These are phyloP conservation scores for Haplographium delicatum DNA, from an alignment of 495 filamentous ascomycete genomes.

Conservation along the genomic window DNA sequence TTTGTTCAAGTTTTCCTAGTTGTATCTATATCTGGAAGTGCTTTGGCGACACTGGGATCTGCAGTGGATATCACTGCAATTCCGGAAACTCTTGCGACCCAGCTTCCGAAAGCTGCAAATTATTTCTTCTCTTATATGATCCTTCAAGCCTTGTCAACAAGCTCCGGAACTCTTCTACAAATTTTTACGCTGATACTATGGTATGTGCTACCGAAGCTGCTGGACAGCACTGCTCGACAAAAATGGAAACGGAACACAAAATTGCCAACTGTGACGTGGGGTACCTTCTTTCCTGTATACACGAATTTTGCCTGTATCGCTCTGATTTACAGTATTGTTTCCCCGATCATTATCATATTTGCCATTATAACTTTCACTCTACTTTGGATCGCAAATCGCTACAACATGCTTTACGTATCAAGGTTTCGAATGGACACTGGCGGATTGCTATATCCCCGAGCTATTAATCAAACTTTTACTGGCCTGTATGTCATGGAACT, in stretches of 20 bases:
- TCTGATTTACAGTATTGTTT: conserved; percentile 84
- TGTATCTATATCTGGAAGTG: conserved; percentile 80
- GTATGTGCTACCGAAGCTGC: conserved; percentile 70
- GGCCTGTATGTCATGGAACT: conserved; percentile 95
- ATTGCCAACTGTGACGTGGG: conserved; percentile 79
- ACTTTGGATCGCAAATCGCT: conserved; percentile 94
- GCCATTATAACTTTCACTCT: conserved; percentile 90
- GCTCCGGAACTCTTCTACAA: conserved; percentile 87
- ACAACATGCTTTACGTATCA: conserved; percentile 93
- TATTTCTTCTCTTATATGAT: conserved; percentile 99
- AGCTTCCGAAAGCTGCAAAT: conserved; percentile 84
- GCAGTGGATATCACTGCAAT: conserved; percentile 52
- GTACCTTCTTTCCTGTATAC: conserved; percentile 90
- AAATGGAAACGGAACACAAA: conserved; percentile 84
- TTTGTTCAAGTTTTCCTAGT: conserved; percentile 95
- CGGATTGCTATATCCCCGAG: conserved; percentile 84
- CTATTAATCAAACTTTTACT: conserved; percentile 94
- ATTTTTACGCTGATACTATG: conserved; percentile 69
- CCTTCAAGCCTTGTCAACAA: conserved; percentile 84
- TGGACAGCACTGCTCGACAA: conserved; percentile 82
- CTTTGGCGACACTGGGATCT: conserved; percentile 59
- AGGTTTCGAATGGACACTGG: conserved; percentile 90
- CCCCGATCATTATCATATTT: conserved; percentile 88
- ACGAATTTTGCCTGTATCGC: conserved; percentile 94
- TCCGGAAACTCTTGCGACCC: conserved; percentile 68